Conservation (phyloP, 1,284 basidiomycete species). For the Lentinula novae-zelandiae region DNA sequence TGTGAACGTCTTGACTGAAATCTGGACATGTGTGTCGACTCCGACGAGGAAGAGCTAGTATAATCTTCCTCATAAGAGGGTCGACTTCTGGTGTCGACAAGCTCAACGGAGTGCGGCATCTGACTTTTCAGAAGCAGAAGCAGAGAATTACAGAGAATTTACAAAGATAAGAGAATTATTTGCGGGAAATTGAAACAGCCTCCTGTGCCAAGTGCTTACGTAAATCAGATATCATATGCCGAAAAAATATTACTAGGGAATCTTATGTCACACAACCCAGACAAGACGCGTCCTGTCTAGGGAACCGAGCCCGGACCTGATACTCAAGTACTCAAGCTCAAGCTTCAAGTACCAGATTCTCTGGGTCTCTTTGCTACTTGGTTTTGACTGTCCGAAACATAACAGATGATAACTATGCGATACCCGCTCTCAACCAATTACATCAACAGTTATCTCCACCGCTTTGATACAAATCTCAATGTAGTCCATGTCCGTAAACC, state of each 20-base stretch:
- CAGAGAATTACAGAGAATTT: neutral
- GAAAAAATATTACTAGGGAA: no score
- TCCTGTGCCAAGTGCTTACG: neutral
- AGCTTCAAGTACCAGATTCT: no score
- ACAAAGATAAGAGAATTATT: neutral
- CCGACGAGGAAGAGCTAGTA: slow-evolving; percentile 36
- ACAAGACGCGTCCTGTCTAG: no score
- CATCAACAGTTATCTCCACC: neutral
- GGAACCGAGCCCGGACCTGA: no score
- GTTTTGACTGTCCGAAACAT: no score
- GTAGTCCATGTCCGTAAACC: slow-evolving; percentile 50
- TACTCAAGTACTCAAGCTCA: no score
- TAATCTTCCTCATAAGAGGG: slow-evolving; percentile 25
- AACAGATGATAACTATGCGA: no score
- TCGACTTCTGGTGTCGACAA: slow-evolving; percentile 1
- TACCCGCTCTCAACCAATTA: neutral
- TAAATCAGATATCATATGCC: neutral
- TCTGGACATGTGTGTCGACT: slow-evolving; percentile 29
- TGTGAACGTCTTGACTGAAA: slow-evolving; percentile 19
- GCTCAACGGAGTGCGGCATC: slow-evolving; percentile 9
- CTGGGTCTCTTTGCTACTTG: no score
- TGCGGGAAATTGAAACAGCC: neutral
- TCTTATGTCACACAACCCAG: no score
- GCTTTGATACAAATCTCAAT: slow-evolving; percentile 24
- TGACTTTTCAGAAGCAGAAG: neutral